A percentile compares a stretch with the other conserved stretches of the same genome.
Evolutionary conservation across 73 alveolate genomes (phyloP).

Genomic region (Uronychia setigera): DNA sequence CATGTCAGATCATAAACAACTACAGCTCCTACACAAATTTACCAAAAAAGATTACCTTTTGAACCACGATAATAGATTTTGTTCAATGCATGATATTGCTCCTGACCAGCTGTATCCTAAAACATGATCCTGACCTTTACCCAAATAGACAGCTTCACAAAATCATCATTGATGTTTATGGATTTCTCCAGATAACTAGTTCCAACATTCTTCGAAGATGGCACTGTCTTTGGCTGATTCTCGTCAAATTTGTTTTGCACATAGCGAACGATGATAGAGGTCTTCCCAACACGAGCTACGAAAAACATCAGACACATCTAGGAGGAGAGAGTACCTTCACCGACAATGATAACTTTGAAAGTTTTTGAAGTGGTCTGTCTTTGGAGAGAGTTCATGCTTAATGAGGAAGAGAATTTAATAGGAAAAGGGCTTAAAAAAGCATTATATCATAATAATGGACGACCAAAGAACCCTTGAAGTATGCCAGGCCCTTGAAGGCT

Average conservation of each 20-base stretch:
- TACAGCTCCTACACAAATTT: not conserved
- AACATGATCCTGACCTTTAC: not conserved
- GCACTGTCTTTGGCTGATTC: not conserved
- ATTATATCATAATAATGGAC: not conserved
- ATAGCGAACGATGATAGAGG: not conserved
- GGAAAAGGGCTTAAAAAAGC: too few species aligned
- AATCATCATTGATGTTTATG: not conserved
- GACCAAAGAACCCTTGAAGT: not conserved
- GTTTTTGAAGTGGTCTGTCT: too few species aligned
- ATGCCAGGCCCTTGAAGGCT: not conserved
- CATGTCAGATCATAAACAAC: not conserved
- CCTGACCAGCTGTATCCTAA: not conserved
- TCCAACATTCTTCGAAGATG: too few species aligned
- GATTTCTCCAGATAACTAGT: not conserved
- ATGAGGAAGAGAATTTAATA: too few species aligned
- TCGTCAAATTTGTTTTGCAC: not conserved
- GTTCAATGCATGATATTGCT: not conserved
- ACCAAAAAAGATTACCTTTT: not conserved
- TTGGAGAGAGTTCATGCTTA: too few species aligned
- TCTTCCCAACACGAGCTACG: not conserved
- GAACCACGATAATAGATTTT: not conserved
- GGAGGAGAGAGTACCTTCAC: not conserved
- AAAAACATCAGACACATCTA: too few species aligned
- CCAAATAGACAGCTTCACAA: not conserved
- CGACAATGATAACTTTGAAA: not conserved